Base-by-base conservation (phyloP, 371 early-diverging fungal genomes). In the Parasitella parasitica region DNA sequence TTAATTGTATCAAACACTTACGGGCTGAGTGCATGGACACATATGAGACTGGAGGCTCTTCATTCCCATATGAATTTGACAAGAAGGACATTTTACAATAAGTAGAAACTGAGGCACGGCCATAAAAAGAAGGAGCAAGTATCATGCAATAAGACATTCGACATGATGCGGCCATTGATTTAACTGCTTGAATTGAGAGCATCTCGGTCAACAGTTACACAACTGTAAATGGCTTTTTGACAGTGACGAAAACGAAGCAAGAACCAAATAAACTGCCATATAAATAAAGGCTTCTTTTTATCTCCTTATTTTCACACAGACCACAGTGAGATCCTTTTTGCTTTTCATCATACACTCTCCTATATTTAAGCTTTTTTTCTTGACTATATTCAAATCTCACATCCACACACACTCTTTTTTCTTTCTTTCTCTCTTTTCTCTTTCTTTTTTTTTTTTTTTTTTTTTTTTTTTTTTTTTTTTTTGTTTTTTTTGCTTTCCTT, bases 271-370 rank as follows among this genome's bases (percentile, higher is more conserved):
- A 11, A 49, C 49, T 26, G 12, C 28, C 49, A 48, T 15, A 49
- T 38, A n/a, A 16, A 38, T n/a, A 38, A n/a, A 38, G 26, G 15
- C 28, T 12, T 28, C 20, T 26, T n/a, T 13, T 15, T n/a, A n/a
- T 28, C 50, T 49, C 50, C 30, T 28, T 50, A 50, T 50, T 50
- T 50, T 50, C 50, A 50, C 50, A 50, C 50, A 50, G 50, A 50
- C 50, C 46, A 46, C 24, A 46, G 46, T 24, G 46, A 46, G 46
- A 46, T 46, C 46, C 24, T 43, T 43, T 43, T 43, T 43, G 11
- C 11, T 20, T 43, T 43, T 43, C 12, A 43, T 43, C 43, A 43
- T 20, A 43, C 11, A 43, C 24, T 46, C 46, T 46, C 46, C 46
- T 46, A 46, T 22, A 46, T 46, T 46, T 46, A 46, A 46, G 46